Conservation (phyloP, 495 filamentous ascomycete species). For the Penicillium bovifimosum region DNA sequence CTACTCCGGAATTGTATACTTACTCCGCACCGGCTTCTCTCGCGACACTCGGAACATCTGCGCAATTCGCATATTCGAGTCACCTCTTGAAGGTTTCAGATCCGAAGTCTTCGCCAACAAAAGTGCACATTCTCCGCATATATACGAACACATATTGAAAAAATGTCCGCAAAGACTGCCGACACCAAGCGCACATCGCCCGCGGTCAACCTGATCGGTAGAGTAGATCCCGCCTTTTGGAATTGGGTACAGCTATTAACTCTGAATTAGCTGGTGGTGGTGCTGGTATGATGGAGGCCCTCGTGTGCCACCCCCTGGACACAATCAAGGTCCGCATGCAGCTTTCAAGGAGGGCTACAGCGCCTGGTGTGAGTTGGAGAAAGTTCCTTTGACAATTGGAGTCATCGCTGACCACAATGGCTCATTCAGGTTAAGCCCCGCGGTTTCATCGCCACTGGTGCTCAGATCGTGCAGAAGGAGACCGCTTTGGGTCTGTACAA, state of each 20-base stretch:
- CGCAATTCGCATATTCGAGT: constrained; percentile 4
- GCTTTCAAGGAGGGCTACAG: constrained; percentile 77
- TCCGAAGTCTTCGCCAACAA: constrained; percentile 8
- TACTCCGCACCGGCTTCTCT: constrained; percentile 21
- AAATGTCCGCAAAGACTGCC: constrained; percentile 60
- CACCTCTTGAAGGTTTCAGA: constrained; percentile 4
- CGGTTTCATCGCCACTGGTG: constrained; percentile 82
- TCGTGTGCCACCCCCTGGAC: constrained; percentile 95
- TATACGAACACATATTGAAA: constrained; percentile 17
- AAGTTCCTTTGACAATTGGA: neutral
- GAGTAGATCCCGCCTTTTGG: constrained; percentile 7
- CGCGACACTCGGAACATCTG: constrained; percentile 9
- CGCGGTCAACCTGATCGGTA: constrained; percentile 93
- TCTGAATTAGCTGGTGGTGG: constrained; percentile 76
- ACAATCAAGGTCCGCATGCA: constrained; percentile 99
- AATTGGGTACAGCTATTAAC: constrained; percentile 19
- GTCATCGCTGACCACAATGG: constrained; percentile 16
- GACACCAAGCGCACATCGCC: constrained; percentile 75
- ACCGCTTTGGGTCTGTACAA: constrained; percentile 93
- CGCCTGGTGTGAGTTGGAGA: constrained; percentile 61
- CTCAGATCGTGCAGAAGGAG: constrained; percentile 82
- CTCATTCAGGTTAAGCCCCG: constrained; percentile 59
- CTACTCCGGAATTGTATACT: constrained; percentile 23
- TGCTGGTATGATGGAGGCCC: constrained; percentile 98
- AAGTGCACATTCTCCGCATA: neutral